phyloP scores from a whole-genome alignment of 176 grass and related monocot species.

The Aegilops sharonensis region DNA sequence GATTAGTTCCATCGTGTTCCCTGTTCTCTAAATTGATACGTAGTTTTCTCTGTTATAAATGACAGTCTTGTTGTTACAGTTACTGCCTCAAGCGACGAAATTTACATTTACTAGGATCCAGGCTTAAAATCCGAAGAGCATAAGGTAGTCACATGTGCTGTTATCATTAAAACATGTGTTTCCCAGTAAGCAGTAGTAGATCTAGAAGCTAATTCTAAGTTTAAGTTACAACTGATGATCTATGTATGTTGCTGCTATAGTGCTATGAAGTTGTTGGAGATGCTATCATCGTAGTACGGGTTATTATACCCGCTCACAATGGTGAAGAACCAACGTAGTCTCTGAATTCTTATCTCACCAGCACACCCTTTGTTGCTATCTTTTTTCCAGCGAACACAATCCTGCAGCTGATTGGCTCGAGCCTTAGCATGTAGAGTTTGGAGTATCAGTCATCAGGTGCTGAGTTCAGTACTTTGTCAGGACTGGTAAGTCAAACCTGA shows the following conservation, averaged over 20 bases:
- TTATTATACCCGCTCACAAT: not conserved
- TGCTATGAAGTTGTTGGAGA: conserved; percentile 17
- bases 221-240: not conserved
- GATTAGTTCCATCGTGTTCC: conserved; percentile 11
- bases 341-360: conserved; percentile 3
- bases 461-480: conserved; percentile 5
- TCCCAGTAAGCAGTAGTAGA: conserved; percentile 13
- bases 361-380: not conserved
- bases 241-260: not conserved
- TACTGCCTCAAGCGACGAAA: not conserved
- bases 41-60: not conserved
- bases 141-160: not conserved
- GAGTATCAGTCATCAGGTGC: not conserved
- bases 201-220: conserved; percentile 5
- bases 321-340: not conserved
- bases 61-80: not conserved
- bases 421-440: not conserved
- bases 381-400: conserved; percentile 18
- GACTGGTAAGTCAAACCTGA: not conserved
- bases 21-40: not conserved
- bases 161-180: not conserved
- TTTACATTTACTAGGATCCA: not conserved
- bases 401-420: conserved; percentile 13
- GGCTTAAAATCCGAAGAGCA: conserved; percentile 11
- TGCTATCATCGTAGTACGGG: not conserved